These are phyloP conservation scores for Artomyces pyxidatus DNA, from an alignment of 768 basidiomycete genomes.

Conservation along the genomic window DNA sequence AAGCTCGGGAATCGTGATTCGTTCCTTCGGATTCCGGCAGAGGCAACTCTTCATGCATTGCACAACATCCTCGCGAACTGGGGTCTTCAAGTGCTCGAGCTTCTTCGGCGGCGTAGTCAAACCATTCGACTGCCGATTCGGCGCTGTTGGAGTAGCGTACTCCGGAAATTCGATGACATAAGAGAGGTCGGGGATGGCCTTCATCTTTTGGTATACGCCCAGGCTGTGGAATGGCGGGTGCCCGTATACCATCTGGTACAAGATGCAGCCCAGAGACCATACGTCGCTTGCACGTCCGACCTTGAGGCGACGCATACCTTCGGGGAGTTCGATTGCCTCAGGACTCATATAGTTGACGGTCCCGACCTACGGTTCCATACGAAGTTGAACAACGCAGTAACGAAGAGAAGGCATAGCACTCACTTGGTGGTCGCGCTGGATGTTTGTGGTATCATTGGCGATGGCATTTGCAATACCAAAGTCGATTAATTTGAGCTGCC, in stretches of 20 bases:
- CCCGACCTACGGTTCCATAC: conserved; percentile 56
- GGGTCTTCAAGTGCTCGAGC: conserved; percentile 60
- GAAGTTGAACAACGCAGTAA: not conserved
- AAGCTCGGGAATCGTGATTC: conserved; percentile 83
- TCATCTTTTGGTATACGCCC: conserved; percentile 83
- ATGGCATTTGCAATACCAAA: conserved; percentile 99
- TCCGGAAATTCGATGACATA: conserved; percentile 81
- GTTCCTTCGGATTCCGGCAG: conserved; percentile 67
- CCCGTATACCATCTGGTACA: conserved; percentile 98
- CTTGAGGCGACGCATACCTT: conserved; percentile 83
- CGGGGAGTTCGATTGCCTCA: conserved; percentile 86
- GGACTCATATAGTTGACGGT: conserved; percentile 99
- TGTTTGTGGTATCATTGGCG: conserved; percentile 97
- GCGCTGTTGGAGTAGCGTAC: conserved; percentile 44
- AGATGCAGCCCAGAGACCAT: conserved; percentile 95
- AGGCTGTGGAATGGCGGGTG: conserved; percentile 87
- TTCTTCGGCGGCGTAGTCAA: conserved; percentile 40
- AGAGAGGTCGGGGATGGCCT: conserved; percentile 75
- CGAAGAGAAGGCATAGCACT: no score
- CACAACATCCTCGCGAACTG: conserved; percentile 72
- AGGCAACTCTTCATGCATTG: conserved; percentile 78
- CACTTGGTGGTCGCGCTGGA: conserved; percentile 93
- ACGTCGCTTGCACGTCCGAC: conserved; percentile 95
- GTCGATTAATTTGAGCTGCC: conserved; percentile 94
- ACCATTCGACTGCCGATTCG: conserved; percentile 20